These are phyloP conservation scores for Tuber calosporum DNA, from an alignment of 495 filamentous ascomycete genomes.

Conservation along the genomic window DNA sequence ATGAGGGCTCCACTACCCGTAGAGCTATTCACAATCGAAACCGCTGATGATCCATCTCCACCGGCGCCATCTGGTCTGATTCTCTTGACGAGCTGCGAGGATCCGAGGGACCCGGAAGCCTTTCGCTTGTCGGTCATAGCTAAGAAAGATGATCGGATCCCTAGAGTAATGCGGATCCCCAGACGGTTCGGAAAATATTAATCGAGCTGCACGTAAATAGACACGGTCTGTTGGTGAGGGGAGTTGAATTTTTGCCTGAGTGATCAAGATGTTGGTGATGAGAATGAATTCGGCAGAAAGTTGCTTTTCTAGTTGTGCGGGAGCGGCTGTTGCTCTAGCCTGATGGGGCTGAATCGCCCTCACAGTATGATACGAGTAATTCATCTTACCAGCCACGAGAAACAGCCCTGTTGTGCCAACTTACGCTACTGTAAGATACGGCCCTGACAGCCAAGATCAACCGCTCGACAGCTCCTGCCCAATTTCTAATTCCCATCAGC, in stretches of 20 bases:
- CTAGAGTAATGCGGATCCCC: conserved; percentile 47
- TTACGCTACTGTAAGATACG: not conserved
- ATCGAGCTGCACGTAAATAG: not conserved
- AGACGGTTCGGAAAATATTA: not conserved
- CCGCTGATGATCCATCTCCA: conserved; percentile 51
- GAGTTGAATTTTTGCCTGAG: not conserved
- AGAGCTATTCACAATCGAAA: conserved; percentile 59
- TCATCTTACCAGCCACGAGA: not conserved
- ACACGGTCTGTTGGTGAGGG: not conserved
- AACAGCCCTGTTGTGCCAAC: not conserved
- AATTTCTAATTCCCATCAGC: not conserved
- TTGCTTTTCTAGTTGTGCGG: not conserved
- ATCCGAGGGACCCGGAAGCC: conserved; percentile 67
- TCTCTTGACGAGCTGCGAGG: conserved; percentile 74
- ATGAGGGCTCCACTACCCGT: conserved; percentile 67
- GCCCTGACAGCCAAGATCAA: not conserved
- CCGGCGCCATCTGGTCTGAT: conserved; percentile 70
- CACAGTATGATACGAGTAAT: no score
- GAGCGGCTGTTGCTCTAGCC: not conserved
- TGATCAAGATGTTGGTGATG: not conserved
- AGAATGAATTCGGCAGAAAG: not conserved
- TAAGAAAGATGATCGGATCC: conserved; percentile 53
- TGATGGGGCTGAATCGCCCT: not conserved
- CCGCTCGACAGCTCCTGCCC: not conserved
- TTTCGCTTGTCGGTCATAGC: conserved; percentile 64